Conservation (phyloP, 163 green algal species). For the Dunaliella salina region DNA sequence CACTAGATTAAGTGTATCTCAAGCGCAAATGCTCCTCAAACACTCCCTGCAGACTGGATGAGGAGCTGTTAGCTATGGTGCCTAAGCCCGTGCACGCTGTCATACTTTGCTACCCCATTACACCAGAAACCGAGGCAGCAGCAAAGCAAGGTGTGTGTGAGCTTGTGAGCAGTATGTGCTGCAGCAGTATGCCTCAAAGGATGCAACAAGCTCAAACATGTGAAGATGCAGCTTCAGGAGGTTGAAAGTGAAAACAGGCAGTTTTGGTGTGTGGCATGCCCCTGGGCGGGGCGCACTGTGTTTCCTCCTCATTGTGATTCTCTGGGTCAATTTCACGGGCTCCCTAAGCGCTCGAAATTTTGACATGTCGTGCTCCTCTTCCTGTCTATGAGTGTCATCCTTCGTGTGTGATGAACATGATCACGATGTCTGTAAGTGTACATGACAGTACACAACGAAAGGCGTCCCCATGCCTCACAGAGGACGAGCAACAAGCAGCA, state of each 20-base stretch:
- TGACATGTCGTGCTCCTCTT: too few relatives aligned
- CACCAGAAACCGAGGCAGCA: constrained; percentile 54
- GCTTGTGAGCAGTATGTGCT: neutral
- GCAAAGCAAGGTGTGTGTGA: constrained; percentile 37
- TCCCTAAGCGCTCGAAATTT: too few relatives aligned
- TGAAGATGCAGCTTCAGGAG: neutral
- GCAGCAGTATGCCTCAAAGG: neutral
- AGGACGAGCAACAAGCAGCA: constrained; percentile 21
- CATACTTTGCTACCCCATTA: constrained; percentile 91
- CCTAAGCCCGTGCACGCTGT: constrained; percentile 80
- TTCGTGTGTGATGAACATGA: neutral
- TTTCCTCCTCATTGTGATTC: too few relatives aligned
- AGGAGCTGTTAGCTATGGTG: constrained; percentile 92
- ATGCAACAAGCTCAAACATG: neutral
- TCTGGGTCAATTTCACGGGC: too few relatives aligned
- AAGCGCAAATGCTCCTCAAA: too few relatives aligned
- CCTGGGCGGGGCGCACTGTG: too few relatives aligned
- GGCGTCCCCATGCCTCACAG: neutral
- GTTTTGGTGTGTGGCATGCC: too few relatives aligned
- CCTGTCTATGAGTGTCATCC: neutral
- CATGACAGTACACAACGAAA: neutral
- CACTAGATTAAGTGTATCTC: too few relatives aligned
- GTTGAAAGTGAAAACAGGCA: too few relatives aligned
- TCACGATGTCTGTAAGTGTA: neutral
- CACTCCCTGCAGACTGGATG: neutral